Percentiles rank a stretch among this genome's conserved stretches.
These are phyloP conservation scores for Leccinum variicolor DNA, from an alignment of 768 basidiomycete species.

Conservation along the genomic window DNA sequence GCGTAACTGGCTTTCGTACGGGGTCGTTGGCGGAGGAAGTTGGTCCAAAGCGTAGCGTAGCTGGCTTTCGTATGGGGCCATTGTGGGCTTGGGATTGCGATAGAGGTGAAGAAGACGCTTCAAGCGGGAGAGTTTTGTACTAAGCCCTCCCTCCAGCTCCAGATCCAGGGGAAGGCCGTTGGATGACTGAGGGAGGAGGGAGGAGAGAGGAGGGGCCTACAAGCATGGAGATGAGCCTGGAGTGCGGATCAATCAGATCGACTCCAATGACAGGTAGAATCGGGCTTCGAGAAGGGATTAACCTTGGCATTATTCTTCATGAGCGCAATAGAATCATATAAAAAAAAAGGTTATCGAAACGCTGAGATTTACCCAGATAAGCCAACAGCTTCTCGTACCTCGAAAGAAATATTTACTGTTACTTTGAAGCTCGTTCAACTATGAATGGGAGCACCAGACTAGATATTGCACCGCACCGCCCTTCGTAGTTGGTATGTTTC, in stretches of 20 bases:
- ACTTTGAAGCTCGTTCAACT: background rate
- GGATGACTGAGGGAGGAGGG: background rate
- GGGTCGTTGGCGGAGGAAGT: too few species aligned
- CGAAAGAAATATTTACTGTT: too few species aligned
- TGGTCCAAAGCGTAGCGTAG: background rate
- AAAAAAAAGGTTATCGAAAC: background rate
- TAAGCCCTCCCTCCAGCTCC: constrained; percentile 3
- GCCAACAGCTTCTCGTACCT: background rate
- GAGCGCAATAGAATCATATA: background rate
- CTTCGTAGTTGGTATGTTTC: background rate
- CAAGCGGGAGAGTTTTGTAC: background rate
- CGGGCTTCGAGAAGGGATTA: background rate
- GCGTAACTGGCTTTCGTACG: background rate
- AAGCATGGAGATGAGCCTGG: background rate
- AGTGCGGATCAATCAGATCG: background rate
- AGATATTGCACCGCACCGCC: background rate
- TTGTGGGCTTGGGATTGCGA: background rate
- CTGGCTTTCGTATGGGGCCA: background rate
- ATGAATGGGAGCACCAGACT: background rate
- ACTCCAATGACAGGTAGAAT: background rate
- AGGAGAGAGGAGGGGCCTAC: background rate
- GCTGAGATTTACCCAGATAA: background rate
- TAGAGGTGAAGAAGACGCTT: background rate
- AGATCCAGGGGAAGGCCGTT: background rate
- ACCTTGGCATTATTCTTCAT: background rate